Evolutionary conservation across 768 basidiomycete genomes (phyloP).

Genomic region (Phanerodontia chrysosporium): DNA sequence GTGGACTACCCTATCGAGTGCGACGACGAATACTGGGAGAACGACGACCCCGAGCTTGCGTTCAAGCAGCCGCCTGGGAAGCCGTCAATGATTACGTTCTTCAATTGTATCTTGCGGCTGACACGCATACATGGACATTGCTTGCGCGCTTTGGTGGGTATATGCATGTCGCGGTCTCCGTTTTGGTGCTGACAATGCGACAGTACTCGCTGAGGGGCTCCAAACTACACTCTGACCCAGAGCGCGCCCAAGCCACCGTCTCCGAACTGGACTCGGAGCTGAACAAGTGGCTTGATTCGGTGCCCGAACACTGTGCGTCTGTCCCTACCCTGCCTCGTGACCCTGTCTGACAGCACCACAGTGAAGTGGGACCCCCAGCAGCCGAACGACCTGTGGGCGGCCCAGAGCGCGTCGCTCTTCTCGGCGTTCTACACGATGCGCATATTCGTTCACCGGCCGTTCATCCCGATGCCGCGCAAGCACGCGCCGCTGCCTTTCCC

Average conservation of each 20-base stretch:
- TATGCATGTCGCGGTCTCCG: too few species aligned
- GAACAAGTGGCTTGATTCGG: slow-evolving; percentile 55
- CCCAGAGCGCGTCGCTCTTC: slow-evolving; percentile 36
- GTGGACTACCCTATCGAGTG: slow-evolving; percentile 71
- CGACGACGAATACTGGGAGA: slow-evolving; percentile 6
- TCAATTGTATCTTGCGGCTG: slow-evolving; percentile 57
- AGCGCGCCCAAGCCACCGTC: slow-evolving; percentile 48
- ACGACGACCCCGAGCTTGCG: slow-evolving; percentile 35
- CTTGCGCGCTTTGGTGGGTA: slow-evolving; percentile 56
- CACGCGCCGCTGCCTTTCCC: slow-evolving; percentile 38
- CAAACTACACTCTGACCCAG: slow-evolving; percentile 29
- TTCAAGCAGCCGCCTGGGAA: slow-evolving; percentile 61
- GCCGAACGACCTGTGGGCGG: slow-evolving; percentile 20
- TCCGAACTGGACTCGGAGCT: slow-evolving; percentile 59
- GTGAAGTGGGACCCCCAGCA: slow-evolving; percentile 24
- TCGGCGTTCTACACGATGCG: slow-evolving; percentile 42
- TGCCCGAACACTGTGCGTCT: slow-evolving; percentile 50
- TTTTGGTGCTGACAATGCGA: background rate
- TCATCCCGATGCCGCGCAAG: slow-evolving; percentile 63
- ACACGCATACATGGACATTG: slow-evolving; percentile 62
- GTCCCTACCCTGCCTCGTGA: background rate
- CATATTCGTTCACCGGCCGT: slow-evolving; percentile 76
- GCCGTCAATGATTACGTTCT: slow-evolving; percentile 50
- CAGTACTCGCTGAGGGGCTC: slow-evolving; percentile 46
- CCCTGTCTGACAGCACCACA: background rate